Base-by-base conservation (phyloP, 2,329 filamentous ascomycete genomes). In the Aspergillus melleus region DNA sequence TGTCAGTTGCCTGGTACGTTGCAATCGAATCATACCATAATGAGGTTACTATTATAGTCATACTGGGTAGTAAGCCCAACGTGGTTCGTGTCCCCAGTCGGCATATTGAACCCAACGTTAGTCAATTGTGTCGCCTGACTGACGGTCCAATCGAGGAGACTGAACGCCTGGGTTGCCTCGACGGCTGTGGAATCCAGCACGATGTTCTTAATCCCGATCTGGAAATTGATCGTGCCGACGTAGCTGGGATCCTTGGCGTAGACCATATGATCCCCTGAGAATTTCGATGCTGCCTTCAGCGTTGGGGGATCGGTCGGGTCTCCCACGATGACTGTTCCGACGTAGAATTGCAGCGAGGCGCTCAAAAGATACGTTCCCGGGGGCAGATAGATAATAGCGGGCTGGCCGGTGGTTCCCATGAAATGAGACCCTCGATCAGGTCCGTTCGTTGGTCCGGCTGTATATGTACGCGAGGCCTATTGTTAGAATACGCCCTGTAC, bases 251-350 rank as follows among this genome's bases (percentile, higher is more conserved):
- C 76, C 49, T 74, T 72, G 2, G 77, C 83, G 68, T 86, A 83
- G 51, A 88, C 80, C 39, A 88, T 69, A 52, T 83, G 84, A 29
- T 86, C 75, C 12, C 81, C 81, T 1, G 72, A 67, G 65, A 88
- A 87, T 63, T 77, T 78, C 5, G 78, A 52, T 4, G 79, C 75
- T 1, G 84, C 85, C 55, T 82, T 80, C 16, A 88, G 76, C 0
- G 79, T 80, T 0, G 86, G 85, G 12, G 70, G 72, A 50, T 78
- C 69, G 19, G 68, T 67, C 1, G 76, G 74, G 57, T 78, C 73
- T 42, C 76, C 76, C 30, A 77, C 67, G 3, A 79, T 59, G 6
- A 78, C 70, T 0, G 76, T 78, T 22, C 72, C 73, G 9, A 74
- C 61, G 42, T 64, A 70, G 5, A 74, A 52, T 29, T 74, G 66